A percentile compares a stretch with the other conserved stretches of the same genome.
Evolutionary conservation across 2,329 filamentous ascomycete species (phyloP).

Genomic region (Orbilia ellipsospora): DNA sequence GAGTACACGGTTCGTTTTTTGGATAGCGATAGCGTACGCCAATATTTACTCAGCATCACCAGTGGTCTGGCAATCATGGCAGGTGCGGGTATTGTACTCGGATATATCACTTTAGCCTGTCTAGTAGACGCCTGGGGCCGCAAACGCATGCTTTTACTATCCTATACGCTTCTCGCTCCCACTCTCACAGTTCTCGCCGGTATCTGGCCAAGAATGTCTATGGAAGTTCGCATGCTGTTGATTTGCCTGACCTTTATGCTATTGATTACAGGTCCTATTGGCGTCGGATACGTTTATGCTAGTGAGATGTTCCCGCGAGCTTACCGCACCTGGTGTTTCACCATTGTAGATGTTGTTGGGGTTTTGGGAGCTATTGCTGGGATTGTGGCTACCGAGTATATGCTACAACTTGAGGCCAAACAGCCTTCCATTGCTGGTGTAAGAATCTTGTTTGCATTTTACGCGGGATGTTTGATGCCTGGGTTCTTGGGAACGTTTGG

Average conservation of each 20-base stretch:
- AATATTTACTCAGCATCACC: slow-evolving; percentile 14
- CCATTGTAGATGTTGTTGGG: slow-evolving; percentile 33
- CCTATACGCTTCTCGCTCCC: slow-evolving; percentile 1
- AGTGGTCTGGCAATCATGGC: slow-evolving; percentile 11
- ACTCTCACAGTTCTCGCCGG: slow-evolving; percentile 4
- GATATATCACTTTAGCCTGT: slow-evolving; percentile 16
- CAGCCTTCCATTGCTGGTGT: background rate
- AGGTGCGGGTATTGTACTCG: slow-evolving; percentile 1
- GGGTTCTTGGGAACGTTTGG: slow-evolving; percentile 24
- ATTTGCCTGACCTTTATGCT: slow-evolving; percentile 15
- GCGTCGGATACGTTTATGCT: slow-evolving; percentile 30
- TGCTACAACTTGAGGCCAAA: background rate
- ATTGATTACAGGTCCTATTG: slow-evolving; percentile 28
- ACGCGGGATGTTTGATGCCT: slow-evolving; percentile 5
- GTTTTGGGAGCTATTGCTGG: slow-evolving; percentile 26
- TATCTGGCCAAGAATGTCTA: slow-evolving; percentile 23
- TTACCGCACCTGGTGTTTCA: slow-evolving; percentile 30
- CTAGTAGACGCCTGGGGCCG: slow-evolving; percentile 36
- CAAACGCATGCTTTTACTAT: slow-evolving; percentile 21
- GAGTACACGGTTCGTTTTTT: background rate
- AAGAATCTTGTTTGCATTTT: background rate
- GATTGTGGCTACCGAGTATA: background rate
- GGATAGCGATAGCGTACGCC: background rate
- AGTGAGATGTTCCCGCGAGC: slow-evolving; percentile 30
- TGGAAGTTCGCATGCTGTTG: background rate